Percentiles rank a stretch among this genome's conserved stretches.
Conservation (phyloP, 441 rosid species). For the Gossypium schwendimanii region DNA sequence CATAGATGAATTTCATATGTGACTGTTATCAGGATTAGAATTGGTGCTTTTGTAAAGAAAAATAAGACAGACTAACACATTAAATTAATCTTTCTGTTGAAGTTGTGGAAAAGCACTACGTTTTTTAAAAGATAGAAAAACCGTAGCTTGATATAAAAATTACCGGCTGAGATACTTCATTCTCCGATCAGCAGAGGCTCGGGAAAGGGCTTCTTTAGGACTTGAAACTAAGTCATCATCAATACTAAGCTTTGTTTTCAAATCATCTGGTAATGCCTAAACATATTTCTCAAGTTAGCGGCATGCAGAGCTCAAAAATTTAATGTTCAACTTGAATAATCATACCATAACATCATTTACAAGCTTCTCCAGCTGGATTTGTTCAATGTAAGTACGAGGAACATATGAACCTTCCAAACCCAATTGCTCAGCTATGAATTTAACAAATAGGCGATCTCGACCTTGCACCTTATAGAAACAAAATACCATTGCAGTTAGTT, state of each 20-base stretch:
- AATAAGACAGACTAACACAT: neutral
- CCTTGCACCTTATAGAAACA: slow-evolving; percentile 79
- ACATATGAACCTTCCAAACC: slow-evolving; percentile 87
- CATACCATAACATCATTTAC: slow-evolving; percentile 94
- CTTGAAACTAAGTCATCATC: slow-evolving; percentile 81
- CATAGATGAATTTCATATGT: slow-evolving; percentile 4
- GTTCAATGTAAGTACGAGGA: slow-evolving; percentile 94
- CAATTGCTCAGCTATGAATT: slow-evolving; percentile 65
- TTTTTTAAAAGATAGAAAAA: neutral
- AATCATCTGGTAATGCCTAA: slow-evolving; percentile 93
- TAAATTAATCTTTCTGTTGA: neutral
- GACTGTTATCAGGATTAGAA: neutral
- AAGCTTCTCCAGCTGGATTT: slow-evolving; percentile 95
- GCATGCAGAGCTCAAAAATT: slow-evolving; percentile 16
- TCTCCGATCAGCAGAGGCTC: slow-evolving; percentile 94
- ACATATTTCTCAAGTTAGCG: slow-evolving; percentile 33
- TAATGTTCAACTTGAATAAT: slow-evolving; percentile 13
- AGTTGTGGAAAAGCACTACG: neutral
- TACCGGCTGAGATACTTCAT: slow-evolving; percentile 88
- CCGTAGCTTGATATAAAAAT: neutral
- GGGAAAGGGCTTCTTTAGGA: slow-evolving; percentile 95
- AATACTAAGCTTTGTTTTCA: slow-evolving; percentile 83
- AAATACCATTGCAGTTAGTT: slow-evolving; percentile 13
- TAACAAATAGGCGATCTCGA: slow-evolving; percentile 63
- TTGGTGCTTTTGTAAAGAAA: neutral